A percentile compares a stretch with the other conserved stretches of the same genome.
Conservation (phyloP, 805 yeast genomes). For the Metschnikowia baotianmanensis region DNA sequence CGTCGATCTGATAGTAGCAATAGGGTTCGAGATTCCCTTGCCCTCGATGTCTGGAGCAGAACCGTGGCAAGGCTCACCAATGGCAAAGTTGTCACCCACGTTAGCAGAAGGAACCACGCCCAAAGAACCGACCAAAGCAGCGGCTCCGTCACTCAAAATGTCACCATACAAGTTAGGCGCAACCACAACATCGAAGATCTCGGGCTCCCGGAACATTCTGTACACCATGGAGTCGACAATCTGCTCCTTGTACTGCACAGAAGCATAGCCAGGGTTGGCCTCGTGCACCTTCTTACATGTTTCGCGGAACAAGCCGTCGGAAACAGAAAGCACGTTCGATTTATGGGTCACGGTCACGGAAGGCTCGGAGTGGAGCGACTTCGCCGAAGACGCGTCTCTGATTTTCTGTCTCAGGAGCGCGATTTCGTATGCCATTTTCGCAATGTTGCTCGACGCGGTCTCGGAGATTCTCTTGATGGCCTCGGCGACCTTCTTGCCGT, state of each 20-base stretch:
- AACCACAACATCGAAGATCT: constrained; percentile 94
- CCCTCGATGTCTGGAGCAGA: constrained; percentile 99
- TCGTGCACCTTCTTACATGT: constrained; percentile 62
- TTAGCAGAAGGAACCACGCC: constrained; percentile 99
- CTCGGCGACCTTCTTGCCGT: constrained; percentile 91
- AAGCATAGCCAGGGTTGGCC: constrained; percentile 55
- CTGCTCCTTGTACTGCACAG: constrained; percentile 82
- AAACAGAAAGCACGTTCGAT: constrained; percentile 86
- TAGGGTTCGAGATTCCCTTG: constrained; percentile 89
- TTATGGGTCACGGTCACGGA: constrained; percentile 92
- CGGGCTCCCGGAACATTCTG: constrained; percentile 98
- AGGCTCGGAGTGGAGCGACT: constrained; percentile 46
- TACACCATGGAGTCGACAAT: constrained; percentile 99
- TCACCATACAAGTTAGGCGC: constrained; percentile 99
- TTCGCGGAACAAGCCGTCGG: constrained; percentile 97
- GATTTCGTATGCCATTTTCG: constrained; percentile 87
- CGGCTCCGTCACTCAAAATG: constrained; percentile 95
- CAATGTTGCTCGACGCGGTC: constrained; percentile 79
- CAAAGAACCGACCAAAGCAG: constrained; percentile 94
- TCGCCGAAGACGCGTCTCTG: constrained; percentile 54
- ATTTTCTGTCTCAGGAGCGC: constrained; percentile 86
- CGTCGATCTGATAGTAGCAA: constrained; percentile 96
- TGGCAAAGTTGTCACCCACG: constrained; percentile 93
- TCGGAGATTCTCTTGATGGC: constrained; percentile 96
- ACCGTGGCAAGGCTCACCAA: constrained; percentile 99